These are phyloP conservation scores for Mantamonas sphyraenae DNA, from an alignment of 78 protist species.

Conservation along the genomic window DNA sequence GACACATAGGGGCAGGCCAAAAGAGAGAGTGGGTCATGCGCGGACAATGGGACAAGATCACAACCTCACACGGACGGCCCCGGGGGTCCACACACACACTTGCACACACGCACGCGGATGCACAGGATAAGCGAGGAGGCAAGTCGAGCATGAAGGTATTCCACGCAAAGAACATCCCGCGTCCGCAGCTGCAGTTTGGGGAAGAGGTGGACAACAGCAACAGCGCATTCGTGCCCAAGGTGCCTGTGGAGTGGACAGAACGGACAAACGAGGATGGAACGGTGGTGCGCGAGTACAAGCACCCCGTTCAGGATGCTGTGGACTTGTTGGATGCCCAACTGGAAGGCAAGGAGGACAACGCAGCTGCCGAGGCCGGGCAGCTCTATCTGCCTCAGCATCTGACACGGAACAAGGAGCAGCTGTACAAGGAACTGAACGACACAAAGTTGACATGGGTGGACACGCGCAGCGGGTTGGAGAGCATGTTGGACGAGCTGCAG, in stretches of 20 bases:
- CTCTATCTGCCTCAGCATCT: constrained; percentile 9
- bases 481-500: constrained; percentile 12
- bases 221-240: constrained; percentile 57
- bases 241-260: constrained; percentile 62
- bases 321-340: neutral
- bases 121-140: constrained; percentile 11
- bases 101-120: no score
- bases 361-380: no score
- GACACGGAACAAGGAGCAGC: constrained; percentile 7
- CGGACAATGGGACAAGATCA: no score
- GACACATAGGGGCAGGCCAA: no score
- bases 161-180: constrained; percentile 33
- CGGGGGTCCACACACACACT: no score
- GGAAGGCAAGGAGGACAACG: neutral
- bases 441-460: constrained; percentile 57
- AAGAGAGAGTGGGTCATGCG: no score
- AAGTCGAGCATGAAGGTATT: constrained; percentile 31
- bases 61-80: no score
- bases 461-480: constrained; percentile 27
- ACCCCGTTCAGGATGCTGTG: constrained; percentile 22
- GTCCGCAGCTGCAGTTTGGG: constrained; percentile 47
- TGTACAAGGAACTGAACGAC: constrained; percentile 28
- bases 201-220: constrained; percentile 55
- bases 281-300: constrained; percentile 51
- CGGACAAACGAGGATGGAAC: neutral